Conservation (phyloP, 75 land plant species). For the Larix kaempferi region DNA sequence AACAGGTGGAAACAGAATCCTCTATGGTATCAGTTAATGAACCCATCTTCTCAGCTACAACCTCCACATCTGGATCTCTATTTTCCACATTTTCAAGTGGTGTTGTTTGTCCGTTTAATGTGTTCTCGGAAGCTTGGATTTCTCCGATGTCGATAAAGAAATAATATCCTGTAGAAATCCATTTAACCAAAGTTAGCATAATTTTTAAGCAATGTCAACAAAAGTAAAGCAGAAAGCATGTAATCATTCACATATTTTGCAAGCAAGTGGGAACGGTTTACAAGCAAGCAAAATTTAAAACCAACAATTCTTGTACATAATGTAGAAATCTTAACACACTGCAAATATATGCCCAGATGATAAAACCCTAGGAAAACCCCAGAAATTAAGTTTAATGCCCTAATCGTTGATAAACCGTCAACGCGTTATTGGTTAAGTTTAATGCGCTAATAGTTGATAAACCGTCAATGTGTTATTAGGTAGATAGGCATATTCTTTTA, state of each 20-base stretch:
- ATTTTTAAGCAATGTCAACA: no score
- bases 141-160: constrained; percentile 2
- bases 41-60: not conserved
- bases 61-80: not conserved
- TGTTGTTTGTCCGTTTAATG: constrained; percentile 4
- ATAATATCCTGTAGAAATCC: not conserved
- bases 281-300: not conserved
- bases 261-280: not conserved
- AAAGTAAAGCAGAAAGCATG: not conserved
- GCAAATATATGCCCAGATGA: not conserved
- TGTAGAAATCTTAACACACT: not conserved
- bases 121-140: not conserved
- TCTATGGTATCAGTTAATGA: constrained; percentile 10
- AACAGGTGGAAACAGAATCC: not conserved
- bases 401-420: no score
- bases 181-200: no score
- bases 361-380: no score
- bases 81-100: constrained; percentile 1
- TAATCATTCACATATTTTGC: not conserved
- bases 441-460: no score
- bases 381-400: no score
- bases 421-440: no score
- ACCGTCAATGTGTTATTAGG: no score
- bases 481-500: no score
- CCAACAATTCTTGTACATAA: not conserved